Conservation (phyloP, 2,329 filamentous ascomycete species). For the Colletotrichum sp. region DNA sequence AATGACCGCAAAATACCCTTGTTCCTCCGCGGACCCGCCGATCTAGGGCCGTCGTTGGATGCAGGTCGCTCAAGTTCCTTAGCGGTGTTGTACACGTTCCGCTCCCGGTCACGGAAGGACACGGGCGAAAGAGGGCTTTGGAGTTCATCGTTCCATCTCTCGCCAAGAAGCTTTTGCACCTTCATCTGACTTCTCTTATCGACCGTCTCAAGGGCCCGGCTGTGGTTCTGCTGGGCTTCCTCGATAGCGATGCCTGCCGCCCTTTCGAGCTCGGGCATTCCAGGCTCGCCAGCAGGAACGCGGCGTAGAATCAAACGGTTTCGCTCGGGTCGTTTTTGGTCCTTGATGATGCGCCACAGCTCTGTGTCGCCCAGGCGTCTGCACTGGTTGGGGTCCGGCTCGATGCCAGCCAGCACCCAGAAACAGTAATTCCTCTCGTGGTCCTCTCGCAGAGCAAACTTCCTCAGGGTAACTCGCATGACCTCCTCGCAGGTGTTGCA, state of each 20-base stretch:
- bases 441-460: slow-evolving; percentile 86
- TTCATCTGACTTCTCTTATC: slow-evolving; percentile 86
- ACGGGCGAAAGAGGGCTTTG: slow-evolving; percentile 88
- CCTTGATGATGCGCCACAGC: slow-evolving; percentile 88
- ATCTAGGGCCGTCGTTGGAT: slow-evolving; percentile 44
- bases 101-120: slow-evolving; percentile 72
- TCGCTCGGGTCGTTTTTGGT: slow-evolving; percentile 82
- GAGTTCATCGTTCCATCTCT: slow-evolving; percentile 80
- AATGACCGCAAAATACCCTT: slow-evolving; percentile 76
- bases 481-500: slow-evolving; percentile 94
- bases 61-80: slow-evolving; percentile 63
- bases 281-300: slow-evolving; percentile 90
- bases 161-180: slow-evolving; percentile 87
- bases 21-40: slow-evolving; percentile 37
- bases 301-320: slow-evolving; percentile 90
- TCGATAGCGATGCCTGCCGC: slow-evolving; percentile 90
- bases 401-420: slow-evolving; percentile 86
- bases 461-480: slow-evolving; percentile 85
- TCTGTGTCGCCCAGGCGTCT: slow-evolving; percentile 86
- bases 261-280: slow-evolving; percentile 82
- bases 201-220: slow-evolving; percentile 63
- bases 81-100: slow-evolving; percentile 66
- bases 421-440: slow-evolving; percentile 97
- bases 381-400: slow-evolving; percentile 82
- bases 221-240: slow-evolving; percentile 78